Percentiles rank a stretch among this genome's conserved stretches.
phyloP scores from a whole-genome alignment of 2,329 filamentous ascomycete genomes.

The Diaporthe destruens region DNA sequence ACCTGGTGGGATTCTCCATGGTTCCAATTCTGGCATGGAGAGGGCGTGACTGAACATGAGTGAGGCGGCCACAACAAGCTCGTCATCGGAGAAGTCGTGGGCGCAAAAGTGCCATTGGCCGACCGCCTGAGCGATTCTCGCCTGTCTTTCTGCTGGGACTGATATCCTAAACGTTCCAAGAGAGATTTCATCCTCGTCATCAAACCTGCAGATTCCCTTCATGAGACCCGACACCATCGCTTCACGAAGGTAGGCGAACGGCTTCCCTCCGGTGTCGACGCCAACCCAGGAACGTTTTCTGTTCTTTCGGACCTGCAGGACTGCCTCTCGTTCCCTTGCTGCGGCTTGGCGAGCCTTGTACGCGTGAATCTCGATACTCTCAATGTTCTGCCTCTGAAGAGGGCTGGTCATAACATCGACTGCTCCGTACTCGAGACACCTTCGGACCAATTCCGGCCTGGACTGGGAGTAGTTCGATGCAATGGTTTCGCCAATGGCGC shows the following conservation, averaged over 20 bases:
- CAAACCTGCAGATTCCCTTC: constrained; percentile 85
- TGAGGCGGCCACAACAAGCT: constrained; percentile 86
- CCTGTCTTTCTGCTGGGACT: constrained; percentile 74
- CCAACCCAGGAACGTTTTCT: constrained; percentile 94
- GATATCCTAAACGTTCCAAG: constrained; percentile 60
- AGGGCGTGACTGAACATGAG: constrained; percentile 93
- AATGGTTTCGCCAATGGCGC: constrained; percentile 26
- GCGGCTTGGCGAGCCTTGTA: constrained; percentile 86
- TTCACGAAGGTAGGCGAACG: constrained; percentile 90
- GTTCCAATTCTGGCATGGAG: constrained; percentile 81
- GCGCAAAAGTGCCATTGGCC: constrained; percentile 90
- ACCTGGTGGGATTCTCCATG: constrained; percentile 85
- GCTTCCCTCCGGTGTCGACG: constrained; percentile 80
- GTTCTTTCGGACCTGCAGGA: constrained; percentile 78
- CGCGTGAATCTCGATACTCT: constrained; percentile 83
- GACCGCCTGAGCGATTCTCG: constrained; percentile 75
- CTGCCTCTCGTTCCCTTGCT: constrained; percentile 77
- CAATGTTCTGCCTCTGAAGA: constrained; percentile 78
- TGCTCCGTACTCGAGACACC: constrained; percentile 87
- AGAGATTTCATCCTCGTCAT: constrained; percentile 65
- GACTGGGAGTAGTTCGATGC: constrained; percentile 17
- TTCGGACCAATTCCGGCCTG: constrained; percentile 52
- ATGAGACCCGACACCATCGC: constrained; percentile 94
- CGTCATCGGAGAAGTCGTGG: constrained; percentile 90
- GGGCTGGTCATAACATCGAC: constrained; percentile 88